Evolutionary conservation across 345 rosid species (phyloP), one percentile per base, ranked within the genome.

Genomic region (Ailanthus altissimus): DNA sequence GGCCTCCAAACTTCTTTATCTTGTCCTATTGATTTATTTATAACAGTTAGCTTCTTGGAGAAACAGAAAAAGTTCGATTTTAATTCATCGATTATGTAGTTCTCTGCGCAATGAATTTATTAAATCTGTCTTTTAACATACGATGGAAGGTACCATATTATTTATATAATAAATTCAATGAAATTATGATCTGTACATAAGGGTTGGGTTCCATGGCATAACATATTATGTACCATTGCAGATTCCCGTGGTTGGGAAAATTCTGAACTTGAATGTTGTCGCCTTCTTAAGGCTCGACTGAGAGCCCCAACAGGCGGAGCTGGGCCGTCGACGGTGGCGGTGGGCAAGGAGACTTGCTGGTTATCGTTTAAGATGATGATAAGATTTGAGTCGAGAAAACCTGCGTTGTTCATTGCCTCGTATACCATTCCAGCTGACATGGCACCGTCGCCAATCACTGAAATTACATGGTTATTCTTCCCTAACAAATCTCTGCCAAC

Each of bases 401-500:
- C 89, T 8, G 90, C 90, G 45, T 88, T 88, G 76, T 82, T 88
- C 84, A 88, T 82, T 4, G 90, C 90, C 72, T 86, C 88, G 42
- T 88, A 88, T 11, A 88, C 88, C 74, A 82, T 85, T 77, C 92
- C 88, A 0, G 87, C 88, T 0, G 86, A 86, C 92, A 86, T 86
- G 42, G 88, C 88, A 20, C 92, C 88, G 20, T 88, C 90, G 13
- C 87, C 90, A 0, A 86, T 83, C 20, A 86, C 90, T 0, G 90
- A 79, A 25, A 85, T 60, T 23, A 89, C 92, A 56, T 85, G 78
- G 74, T 87, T 87, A 20, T 76, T 70, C 65, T 84, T 87, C 58
- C 86, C 84, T 14, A 82, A n/a, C 69, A 89, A 65, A 49, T 89
- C 90, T 68, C 92, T 85, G 4, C 82, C 90, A 12, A 82, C 87